Conservation (phyloP, 345 rosid species). For the Eutrema japonicum region DNA sequence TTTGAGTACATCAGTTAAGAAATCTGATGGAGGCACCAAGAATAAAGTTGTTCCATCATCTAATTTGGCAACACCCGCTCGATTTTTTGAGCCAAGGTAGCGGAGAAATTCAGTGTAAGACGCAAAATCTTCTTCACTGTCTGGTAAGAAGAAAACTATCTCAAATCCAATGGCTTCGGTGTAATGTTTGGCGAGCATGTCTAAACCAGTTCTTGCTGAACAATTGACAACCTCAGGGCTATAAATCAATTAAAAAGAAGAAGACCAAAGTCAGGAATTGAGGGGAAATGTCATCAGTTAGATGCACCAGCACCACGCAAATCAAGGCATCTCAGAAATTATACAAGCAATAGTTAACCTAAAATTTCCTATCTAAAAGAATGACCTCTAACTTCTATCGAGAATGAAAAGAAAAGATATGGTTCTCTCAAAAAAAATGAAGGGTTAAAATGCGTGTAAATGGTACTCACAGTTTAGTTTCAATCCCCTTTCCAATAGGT, state of each 20-base stretch:
- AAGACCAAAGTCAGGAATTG: constrained; percentile 18
- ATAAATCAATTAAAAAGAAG: constrained; percentile 30
- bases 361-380: not conserved
- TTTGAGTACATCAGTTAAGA: constrained; percentile 76
- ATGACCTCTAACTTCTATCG: not conserved
- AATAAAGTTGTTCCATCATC: constrained; percentile 94
- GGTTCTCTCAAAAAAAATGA: not conserved
- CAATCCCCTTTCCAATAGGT: constrained; percentile 56
- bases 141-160: constrained; percentile 88
- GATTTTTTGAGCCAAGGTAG: constrained; percentile 85
- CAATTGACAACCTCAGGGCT: constrained; percentile 93
- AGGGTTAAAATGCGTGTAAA: not conserved
- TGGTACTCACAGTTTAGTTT: constrained; percentile 57
- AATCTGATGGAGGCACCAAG: constrained; percentile 96
- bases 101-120: constrained; percentile 96
- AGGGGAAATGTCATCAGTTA: not conserved
- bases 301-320: not conserved
- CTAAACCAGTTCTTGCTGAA: constrained; percentile 96
- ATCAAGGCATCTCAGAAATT: constrained; percentile 13
- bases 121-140: constrained; percentile 92
- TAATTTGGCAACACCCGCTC: constrained; percentile 98
- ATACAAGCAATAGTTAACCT: not conserved
- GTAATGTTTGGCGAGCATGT: constrained; percentile 85
- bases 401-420: constrained; percentile 16
- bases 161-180: constrained; percentile 85